Evolutionary conservation across 371 early-diverging fungal species (phyloP), one percentile per base, ranked within the genome.

Genomic region (Rhizomucor miehei): DNA sequence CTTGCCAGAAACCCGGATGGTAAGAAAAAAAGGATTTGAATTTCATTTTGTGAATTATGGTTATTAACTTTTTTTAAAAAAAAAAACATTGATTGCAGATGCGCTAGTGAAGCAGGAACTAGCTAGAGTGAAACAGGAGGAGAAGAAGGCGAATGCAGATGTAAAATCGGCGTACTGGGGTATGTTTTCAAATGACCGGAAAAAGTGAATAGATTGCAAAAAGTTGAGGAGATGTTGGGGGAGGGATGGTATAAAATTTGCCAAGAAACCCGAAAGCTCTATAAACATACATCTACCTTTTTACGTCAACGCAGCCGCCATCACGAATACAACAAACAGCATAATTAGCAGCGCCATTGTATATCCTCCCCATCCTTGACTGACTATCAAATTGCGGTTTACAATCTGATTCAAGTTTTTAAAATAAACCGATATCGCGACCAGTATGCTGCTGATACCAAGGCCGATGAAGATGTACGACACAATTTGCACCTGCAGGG

Each of bases 291-390:
- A n/a, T n/a, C n/a, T n/a, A n/a, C n/a, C n/a, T n/a, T n/a, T n/a
- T 29, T 29, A 16, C 14, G 57, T 52, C 9, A 75, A 46, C 12
- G 72, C 65, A 52, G 60, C 61, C 16, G 57, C 47, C 75, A 75
- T 75, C 13, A 75, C 49, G 53, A 71, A 71, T 17, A 62, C 59
- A 13, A 62, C 67, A 67, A 75, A 75, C 1, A 67, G 3, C 46
- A 60, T 67, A 6, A 69, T 75, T 34, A 71, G 8, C 2, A 58
- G 23, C 1, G 72, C 67, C 48, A 71, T 55, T n/a, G 58, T 39
- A 45, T 75, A 75, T 5, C 69, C 75, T 5, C 60, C 34, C 69
- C 72, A 69, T 9, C 75, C 72, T 13, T 71, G 72, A 9, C 75
- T 72, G 11, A 75, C 75, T 46, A 59, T 52, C 13, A 69, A 45